Evolutionary conservation across 1,284 basidiomycete species (phyloP), one percentile per base, ranked within the genome.

Genomic region (Cryptococcus neoformans): DNA sequence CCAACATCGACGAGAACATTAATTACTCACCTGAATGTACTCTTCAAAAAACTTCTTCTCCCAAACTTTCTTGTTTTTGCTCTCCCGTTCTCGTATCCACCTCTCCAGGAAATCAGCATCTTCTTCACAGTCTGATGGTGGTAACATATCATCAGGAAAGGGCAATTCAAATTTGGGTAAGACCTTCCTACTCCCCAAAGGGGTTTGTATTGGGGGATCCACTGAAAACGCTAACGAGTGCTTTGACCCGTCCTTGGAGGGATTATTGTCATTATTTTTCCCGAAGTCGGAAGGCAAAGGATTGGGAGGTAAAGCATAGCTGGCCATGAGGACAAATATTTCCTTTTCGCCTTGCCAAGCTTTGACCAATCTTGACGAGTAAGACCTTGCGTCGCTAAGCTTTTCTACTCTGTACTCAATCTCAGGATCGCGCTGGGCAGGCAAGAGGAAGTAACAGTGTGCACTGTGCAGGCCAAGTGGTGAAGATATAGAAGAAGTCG

Each of bases 361-460:
- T 69, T 85, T 85, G 59, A 93, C 89, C 4, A 85, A 81, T 85
- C 85, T 57, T 6, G 64, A 72, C 12, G 71, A 65, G 40, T 73
- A 74, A 36, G 63, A 66, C 55, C 69, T 66, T 51, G 80, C 80
- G 62, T 92, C 84, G 16, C 92, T 86, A n/a, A 93, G 76, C n/a
- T 86, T 81, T 64, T 93, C 90, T 51, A 95, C 89, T 59, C 83
- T 83, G 74, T 93, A 96, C 47, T 92, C 81, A 63, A 96, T 89
- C 10, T 90, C 88, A 12, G 85, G 83, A 8, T 85, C 80, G 0
- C 87, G 82, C 36, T 90, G 87, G 11, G 89, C 92, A 49, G 76
- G 70, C 17, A 75, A 59, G 41, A 77, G 66, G 62, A 79, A 79
- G 64, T 76, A 76, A 51, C 73, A 75, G 78, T 92, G 88, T 51